Evolutionary conservation across 2,329 filamentous ascomycete species (phyloP).

Genomic region (Ascochyta pisi): DNA sequence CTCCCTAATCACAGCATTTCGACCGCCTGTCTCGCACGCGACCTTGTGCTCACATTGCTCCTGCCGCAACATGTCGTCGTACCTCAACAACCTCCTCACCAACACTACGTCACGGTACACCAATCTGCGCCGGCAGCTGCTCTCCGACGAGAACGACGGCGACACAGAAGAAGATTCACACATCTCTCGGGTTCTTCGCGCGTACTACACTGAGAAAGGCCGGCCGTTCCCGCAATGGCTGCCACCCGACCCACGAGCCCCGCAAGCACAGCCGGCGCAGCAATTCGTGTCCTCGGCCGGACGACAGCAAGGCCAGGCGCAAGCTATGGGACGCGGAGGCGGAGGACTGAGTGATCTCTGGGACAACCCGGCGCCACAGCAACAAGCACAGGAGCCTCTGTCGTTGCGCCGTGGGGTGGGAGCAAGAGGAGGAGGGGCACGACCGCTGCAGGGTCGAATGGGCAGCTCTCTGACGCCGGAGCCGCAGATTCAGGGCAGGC

Average conservation of each 20-base stretch:
- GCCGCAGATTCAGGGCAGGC: constrained; percentile 57
- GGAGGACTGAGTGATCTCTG: constrained; percentile 66
- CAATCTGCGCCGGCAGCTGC: constrained; percentile 68
- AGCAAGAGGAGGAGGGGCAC: constrained; percentile 47
- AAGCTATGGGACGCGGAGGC: constrained; percentile 39
- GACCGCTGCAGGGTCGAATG: constrained; percentile 36
- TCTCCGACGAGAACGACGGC: constrained; percentile 65
- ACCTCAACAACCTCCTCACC: constrained; percentile 76
- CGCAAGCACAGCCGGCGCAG: constrained; percentile 55
- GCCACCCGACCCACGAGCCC: constrained; percentile 83
- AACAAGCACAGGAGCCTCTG: constrained; percentile 49
- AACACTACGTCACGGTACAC: constrained; percentile 64
- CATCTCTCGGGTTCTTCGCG: constrained; percentile 89
- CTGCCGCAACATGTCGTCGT: constrained; percentile 63
- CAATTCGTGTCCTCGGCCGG: constrained; percentile 60
- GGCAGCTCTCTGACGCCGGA: constrained; percentile 44
- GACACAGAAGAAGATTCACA: constrained; percentile 85
- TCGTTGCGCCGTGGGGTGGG: constrained; percentile 55
- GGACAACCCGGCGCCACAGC: constrained; percentile 54
- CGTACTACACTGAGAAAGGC: constrained; percentile 90
- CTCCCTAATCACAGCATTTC: constrained; percentile 4
- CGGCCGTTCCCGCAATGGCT: constrained; percentile 85
- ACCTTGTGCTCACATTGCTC: neutral
- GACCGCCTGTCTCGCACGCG: constrained; percentile 2
- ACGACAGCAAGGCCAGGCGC: constrained; percentile 39